phyloP scores from a whole-genome alignment of 2,329 filamentous ascomycete species.

The Apiospora hydei region DNA sequence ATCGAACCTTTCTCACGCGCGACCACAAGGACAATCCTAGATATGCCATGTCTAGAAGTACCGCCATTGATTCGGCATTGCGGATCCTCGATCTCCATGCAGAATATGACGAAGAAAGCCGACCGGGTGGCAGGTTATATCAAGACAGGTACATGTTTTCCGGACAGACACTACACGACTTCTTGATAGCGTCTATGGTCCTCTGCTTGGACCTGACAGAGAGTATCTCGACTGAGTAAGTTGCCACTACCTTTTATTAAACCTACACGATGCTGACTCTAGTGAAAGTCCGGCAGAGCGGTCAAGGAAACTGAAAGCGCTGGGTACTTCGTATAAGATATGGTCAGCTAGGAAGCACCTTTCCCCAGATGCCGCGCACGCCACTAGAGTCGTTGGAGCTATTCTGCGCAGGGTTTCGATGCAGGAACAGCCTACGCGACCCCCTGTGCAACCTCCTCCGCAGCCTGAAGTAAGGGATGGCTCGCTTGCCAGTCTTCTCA shows the following conservation, averaged over 20 bases:
- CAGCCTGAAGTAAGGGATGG: conserved; percentile 40
- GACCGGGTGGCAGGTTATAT: conserved; percentile 58
- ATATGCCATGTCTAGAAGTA: conserved; percentile 49
- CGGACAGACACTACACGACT: conserved; percentile 62
- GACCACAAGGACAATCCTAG: conserved; percentile 46
- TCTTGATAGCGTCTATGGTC: conserved; percentile 66
- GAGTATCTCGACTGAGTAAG: conserved; percentile 47
- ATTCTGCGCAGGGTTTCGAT: conserved; percentile 49
- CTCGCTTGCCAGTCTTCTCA: conserved; percentile 42
- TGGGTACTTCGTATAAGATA: conserved; percentile 50
- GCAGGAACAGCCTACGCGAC: conserved; percentile 35
- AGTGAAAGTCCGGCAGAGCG: conserved; percentile 40
- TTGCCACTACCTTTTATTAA: neutral
- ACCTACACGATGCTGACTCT: conserved; percentile 29
- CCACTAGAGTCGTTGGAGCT: conserved; percentile 50
- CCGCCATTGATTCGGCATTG: conserved; percentile 53
- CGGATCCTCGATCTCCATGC: conserved; percentile 54
- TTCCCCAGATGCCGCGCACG: conserved; percentile 53
- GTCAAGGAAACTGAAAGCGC: conserved; percentile 44
- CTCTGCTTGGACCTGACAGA: conserved; percentile 60
- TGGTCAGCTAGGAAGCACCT: conserved; percentile 49
- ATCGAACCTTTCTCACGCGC: conserved; percentile 54
- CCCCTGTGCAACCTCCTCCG: conserved; percentile 33
- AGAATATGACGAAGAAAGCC: conserved; percentile 54
- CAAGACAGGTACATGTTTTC: conserved; percentile 62